A percentile compares a stretch with the other conserved stretches of the same genome.
Evolutionary conservation across 768 basidiomycete genomes (phyloP).

Genomic region (Phylloporus scabripes): DNA sequence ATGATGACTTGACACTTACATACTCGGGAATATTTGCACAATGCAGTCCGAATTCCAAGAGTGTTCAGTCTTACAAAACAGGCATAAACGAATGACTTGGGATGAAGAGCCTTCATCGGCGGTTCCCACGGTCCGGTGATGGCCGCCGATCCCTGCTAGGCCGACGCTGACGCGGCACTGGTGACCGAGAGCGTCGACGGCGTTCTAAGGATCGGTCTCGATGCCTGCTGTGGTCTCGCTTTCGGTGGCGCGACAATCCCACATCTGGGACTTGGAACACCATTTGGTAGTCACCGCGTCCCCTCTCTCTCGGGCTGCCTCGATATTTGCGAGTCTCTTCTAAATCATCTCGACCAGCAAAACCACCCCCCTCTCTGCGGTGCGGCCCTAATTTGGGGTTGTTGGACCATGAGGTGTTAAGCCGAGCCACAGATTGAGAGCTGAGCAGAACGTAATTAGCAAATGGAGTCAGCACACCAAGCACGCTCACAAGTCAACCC

Average conservation of each 20-base stretch:
- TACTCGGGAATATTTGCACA: conserved; percentile 7
- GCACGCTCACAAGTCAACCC: conserved; percentile 92
- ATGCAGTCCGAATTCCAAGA: conserved; percentile 14
- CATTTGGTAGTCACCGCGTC: conserved; percentile 55
- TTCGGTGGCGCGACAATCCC: conserved; percentile 33
- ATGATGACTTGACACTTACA: conserved; percentile 16
- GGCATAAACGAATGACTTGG: conserved; percentile 24
- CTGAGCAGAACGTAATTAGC: conserved; percentile 33
- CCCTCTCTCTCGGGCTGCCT: conserved; percentile 27
- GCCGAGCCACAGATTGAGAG: conserved; percentile 90
- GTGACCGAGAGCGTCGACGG: conserved; percentile 24
- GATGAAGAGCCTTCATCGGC: conserved; percentile 7
- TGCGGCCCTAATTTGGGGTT: conserved; percentile 51
- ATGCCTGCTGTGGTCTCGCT: conserved; percentile 50
- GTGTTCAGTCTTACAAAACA: conserved; percentile 17
- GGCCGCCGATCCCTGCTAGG: conserved; percentile 34
- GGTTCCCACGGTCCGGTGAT: conserved; percentile 27
- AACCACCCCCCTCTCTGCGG: conserved; percentile 38
- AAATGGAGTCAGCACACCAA: conserved; percentile 3
- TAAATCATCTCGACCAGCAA: conserved; percentile 70
- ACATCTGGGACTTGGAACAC: conserved; percentile 72
- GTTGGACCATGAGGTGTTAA: conserved; percentile 82
- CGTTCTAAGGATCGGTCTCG: conserved; percentile 33
- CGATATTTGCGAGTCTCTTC: conserved; percentile 70
- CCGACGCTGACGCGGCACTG: conserved; percentile 19